These are phyloP conservation scores for Ganoderma multipileum DNA, from an alignment of 1,284 basidiomycete genomes.

Conservation along the genomic window DNA sequence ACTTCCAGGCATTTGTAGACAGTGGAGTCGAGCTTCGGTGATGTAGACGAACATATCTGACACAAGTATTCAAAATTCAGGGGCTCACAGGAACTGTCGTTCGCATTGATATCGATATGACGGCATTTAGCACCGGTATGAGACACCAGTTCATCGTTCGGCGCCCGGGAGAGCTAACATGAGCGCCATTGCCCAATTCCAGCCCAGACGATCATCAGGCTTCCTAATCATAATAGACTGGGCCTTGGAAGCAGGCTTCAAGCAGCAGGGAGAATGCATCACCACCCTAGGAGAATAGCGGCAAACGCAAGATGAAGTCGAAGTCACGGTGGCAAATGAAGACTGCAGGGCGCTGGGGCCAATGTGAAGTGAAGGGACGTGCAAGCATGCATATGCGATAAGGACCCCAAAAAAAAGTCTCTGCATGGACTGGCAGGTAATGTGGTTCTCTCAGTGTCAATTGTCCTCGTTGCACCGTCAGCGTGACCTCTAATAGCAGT, in stretches of 20 bases:
- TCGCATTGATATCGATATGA: neutral
- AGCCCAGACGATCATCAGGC: neutral
- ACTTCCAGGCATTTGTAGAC: neutral
- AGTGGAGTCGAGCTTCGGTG: neutral
- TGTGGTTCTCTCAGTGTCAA: too few relatives aligned
- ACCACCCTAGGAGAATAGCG: neutral
- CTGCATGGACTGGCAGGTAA: too few relatives aligned
- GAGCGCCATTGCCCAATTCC: neutral
- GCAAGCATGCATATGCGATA: too few relatives aligned
- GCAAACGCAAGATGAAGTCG: neutral
- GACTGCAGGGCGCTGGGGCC: too few relatives aligned
- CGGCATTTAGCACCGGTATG: neutral
- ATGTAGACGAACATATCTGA: neutral
- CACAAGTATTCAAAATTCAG: neutral
- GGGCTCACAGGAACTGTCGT: neutral
- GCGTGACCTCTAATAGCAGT: too few relatives aligned
- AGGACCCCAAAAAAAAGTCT: too few relatives aligned
- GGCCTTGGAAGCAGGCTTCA: too few relatives aligned
- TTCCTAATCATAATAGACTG: neutral
- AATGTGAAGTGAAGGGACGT: too few relatives aligned
- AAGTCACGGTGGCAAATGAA: neutral
- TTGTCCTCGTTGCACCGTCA: too few relatives aligned
- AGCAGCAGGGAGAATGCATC: neutral
- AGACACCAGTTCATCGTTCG: neutral
- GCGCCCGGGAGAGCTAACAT: neutral